A percentile compares a stretch with the other conserved stretches of the same genome.
Conservation (phyloP, 164 flowering plant species). For the Echeveria elegans region DNA sequence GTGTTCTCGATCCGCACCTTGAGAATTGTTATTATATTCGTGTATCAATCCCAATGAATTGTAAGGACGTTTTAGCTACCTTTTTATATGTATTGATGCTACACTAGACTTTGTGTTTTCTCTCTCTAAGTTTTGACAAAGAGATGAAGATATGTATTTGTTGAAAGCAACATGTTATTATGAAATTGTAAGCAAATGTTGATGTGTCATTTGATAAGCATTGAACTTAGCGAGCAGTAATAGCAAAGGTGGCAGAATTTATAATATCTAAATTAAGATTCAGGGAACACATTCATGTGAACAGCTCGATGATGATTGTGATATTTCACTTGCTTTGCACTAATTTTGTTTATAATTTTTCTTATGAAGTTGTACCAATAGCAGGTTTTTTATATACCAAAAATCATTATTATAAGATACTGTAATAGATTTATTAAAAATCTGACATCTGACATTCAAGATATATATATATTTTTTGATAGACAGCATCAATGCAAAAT, state of each 20-base stretch:
- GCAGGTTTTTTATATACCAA: too few relatives aligned
- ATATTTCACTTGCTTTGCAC: background rate
- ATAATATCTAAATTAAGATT: background rate
- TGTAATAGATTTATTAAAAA: too few relatives aligned
- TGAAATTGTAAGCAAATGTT: background rate
- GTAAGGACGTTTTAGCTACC: background rate
- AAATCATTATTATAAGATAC: too few relatives aligned
- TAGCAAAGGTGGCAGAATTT: background rate
- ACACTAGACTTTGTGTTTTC: background rate
- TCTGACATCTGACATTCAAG: too few relatives aligned
- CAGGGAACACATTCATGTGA: slow-evolving; percentile 1
- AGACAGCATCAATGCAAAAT: too few relatives aligned
- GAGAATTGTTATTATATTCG: too few relatives aligned
- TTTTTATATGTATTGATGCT: background rate
- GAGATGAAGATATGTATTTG: background rate
- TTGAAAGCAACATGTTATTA: background rate
- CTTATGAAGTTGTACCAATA: background rate
- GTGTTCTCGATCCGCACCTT: too few relatives aligned
- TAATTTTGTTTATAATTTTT: background rate
- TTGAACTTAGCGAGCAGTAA: background rate
- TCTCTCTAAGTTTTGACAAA: background rate
- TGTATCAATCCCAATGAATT: background rate
- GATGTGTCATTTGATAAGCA: background rate
- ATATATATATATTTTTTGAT: too few relatives aligned
- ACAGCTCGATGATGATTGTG: background rate